Conservation (phyloP, 805 yeast genomes). For the Saccharomyces eubayanus region DNA sequence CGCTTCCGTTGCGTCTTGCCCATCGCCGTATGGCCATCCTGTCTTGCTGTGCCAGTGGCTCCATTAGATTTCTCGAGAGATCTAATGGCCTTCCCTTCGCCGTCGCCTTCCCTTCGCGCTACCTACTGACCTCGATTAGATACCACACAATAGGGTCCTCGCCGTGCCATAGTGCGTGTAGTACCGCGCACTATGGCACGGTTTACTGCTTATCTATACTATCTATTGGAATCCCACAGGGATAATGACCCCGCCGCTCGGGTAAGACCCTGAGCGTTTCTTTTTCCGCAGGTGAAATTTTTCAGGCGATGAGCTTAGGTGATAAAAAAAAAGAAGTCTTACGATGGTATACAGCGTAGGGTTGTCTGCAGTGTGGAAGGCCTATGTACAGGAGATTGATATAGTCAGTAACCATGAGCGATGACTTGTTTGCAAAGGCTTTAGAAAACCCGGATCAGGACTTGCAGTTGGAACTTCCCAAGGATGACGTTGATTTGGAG, state of each 20-base stretch:
- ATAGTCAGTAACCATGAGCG: constrained; percentile 4
- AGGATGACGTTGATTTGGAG: constrained; percentile 17
- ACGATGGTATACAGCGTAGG: neutral
- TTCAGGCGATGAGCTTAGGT: constrained; percentile 9
- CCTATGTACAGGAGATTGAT: neutral
- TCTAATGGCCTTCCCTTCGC: too few species aligned
- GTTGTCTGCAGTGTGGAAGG: neutral
- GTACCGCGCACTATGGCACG: neutral
- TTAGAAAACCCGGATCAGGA: constrained; percentile 11
- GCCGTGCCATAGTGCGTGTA: neutral
- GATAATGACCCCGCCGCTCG: neutral
- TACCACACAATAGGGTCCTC: neutral
- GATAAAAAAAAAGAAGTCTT: neutral
- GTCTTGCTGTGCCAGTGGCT: too few species aligned
- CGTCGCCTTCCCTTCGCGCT: neutral
- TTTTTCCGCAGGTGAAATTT: constrained; percentile 2
- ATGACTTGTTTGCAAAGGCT: constrained; percentile 19
- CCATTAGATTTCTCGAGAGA: too few species aligned
- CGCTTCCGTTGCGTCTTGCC: too few species aligned
- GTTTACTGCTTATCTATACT: neutral
- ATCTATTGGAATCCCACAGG: neutral
- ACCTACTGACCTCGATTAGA: neutral
- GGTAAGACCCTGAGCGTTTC: neutral
- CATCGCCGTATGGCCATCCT: too few species aligned
- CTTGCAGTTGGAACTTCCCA: constrained; percentile 3